phyloP scores from a whole-genome alignment of 495 filamentous ascomycete genomes.

The Astrothelium subdiscretum region DNA sequence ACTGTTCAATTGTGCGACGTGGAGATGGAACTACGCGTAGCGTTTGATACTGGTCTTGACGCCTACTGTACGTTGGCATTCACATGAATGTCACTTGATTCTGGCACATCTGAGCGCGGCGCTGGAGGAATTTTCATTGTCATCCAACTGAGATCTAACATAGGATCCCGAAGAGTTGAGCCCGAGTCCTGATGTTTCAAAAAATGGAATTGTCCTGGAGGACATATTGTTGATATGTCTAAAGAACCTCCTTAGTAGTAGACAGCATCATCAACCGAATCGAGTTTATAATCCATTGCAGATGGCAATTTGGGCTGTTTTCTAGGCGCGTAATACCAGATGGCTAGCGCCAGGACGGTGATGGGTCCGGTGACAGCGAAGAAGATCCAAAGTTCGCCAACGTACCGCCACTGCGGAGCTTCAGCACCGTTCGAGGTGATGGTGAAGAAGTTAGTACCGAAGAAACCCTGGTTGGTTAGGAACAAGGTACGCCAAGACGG shows the following conservation, averaged over 20 bases:
- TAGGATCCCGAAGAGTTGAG: not conserved
- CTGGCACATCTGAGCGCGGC: not conserved
- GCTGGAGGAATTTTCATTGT: not conserved
- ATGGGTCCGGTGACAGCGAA: not conserved
- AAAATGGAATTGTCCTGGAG: too few species aligned
- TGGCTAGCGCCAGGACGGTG: not conserved
- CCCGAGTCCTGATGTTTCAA: not conserved
- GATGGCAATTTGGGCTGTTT: not conserved
- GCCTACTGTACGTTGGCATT: not conserved
- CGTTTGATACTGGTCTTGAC: not conserved
- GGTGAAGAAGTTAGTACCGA: constrained; percentile 1
- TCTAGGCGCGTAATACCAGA: not conserved
- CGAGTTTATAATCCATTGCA: not conserved
- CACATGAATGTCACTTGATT: not conserved
- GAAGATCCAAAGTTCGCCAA: not conserved
- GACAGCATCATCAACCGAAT: not conserved
- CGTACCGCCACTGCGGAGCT: not conserved
- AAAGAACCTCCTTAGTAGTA: too few species aligned
- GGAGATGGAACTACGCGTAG: constrained; percentile 11
- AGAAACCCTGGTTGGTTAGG: not conserved
- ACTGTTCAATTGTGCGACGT: not conserved
- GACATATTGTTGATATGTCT: too few species aligned
- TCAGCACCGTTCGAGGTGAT: not conserved
- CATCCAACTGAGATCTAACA: not conserved
- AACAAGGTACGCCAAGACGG: not conserved